Conservation (phyloP, 176 grass and related monocot genomes). For the Triticum turgidum region DNA sequence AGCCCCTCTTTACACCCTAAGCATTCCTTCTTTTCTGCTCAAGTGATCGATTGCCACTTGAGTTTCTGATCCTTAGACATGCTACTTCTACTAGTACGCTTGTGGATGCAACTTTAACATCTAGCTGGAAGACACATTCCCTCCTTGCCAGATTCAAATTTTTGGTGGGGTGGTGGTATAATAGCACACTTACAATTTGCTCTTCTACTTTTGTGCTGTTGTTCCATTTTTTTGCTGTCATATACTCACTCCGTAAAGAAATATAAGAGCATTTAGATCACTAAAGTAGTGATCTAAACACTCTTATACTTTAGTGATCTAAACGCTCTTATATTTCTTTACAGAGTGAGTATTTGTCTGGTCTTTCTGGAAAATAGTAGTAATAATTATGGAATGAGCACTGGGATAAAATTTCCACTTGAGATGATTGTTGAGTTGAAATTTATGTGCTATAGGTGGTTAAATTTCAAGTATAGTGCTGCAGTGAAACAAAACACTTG, state of each 20-base stretch:
- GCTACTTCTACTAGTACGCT: not conserved
- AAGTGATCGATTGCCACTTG: not conserved
- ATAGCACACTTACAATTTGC: not conserved
- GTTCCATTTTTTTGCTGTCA: not conserved
- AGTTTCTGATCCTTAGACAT: not conserved
- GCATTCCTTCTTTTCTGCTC: not conserved
- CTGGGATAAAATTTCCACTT: not conserved
- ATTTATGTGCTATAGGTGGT: not conserved
- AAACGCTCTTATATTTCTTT: too few relatives aligned
- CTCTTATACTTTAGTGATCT: too few relatives aligned
- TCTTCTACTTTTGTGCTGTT: not conserved
- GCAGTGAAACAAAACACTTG: not conserved
- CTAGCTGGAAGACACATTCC: not conserved
- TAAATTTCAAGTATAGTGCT: not conserved
- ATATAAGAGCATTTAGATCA: too few relatives aligned
- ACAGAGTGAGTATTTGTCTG: not conserved
- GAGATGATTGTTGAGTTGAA: not conserved
- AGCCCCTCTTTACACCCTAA: not conserved
- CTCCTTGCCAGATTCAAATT: not conserved
- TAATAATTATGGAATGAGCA: not conserved
- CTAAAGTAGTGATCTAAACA: too few relatives aligned
- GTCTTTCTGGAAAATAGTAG: not conserved
- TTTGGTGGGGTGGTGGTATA: not conserved
- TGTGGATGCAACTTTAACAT: slow-evolving; percentile 4
- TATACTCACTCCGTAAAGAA: too few relatives aligned